Evolutionary conservation across 257 asterid species (phyloP).

Genomic region (Solanum bulbocastanum): DNA sequence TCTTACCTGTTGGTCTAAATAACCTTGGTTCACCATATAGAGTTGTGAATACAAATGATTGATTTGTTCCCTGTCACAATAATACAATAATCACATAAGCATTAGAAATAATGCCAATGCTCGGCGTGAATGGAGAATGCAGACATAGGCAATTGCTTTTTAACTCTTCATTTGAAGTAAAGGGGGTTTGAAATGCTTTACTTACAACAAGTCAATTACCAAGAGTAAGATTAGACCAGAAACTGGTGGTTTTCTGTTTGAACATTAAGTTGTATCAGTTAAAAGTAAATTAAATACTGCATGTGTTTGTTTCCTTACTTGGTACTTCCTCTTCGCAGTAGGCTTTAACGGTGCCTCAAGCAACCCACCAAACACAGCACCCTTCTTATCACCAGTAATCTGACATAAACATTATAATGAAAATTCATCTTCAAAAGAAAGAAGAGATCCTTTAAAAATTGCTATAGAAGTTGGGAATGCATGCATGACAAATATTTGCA

Average conservation of each 20-base stretch:
- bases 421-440: neutral
- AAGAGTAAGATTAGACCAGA: neutral
- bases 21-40: slow-evolving; percentile 85
- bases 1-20: slow-evolving; percentile 86
- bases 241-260: neutral
- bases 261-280: neutral
- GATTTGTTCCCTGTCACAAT: slow-evolving; percentile 66
- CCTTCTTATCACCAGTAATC: slow-evolving; percentile 89
- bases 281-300: neutral
- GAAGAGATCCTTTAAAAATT: neutral
- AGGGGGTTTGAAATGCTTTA: neutral
- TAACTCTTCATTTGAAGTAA: neutral
- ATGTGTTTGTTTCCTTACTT: slow-evolving; percentile 31
- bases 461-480: neutral
- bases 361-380: slow-evolving; percentile 92
- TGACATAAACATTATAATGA: slow-evolving; percentile 13
- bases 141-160: neutral
- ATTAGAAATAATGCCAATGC: neutral
- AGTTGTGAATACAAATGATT: slow-evolving; percentile 88
- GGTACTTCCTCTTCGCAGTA: slow-evolving; percentile 83
- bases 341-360: slow-evolving; percentile 83
- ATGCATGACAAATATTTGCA: neutral
- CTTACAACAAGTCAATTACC: neutral
- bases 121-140: neutral
- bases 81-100: neutral